Evolutionary conservation across 2,329 filamentous ascomycete species (phyloP).

Genomic region (Penicillium sp.): DNA sequence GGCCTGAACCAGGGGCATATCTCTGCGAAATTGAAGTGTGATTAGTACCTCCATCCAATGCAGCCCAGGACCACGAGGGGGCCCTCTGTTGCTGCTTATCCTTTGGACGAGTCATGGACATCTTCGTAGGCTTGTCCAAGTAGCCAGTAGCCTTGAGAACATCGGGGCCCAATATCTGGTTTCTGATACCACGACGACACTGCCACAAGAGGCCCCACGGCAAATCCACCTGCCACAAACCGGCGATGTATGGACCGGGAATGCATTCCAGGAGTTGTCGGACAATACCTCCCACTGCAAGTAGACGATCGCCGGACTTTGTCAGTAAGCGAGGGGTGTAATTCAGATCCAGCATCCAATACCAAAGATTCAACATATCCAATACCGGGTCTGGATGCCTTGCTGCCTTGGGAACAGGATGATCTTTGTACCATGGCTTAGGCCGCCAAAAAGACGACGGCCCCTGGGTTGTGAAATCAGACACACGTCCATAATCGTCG

Average conservation of each 20-base stretch:
- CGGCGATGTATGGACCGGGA: neutral
- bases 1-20: neutral
- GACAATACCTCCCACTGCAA: conserved; percentile 2
- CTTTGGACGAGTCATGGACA: neutral
- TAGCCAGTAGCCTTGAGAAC: neutral
- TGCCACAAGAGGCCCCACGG: conserved; percentile 8
- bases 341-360: conserved; percentile 1
- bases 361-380: conserved; percentile 4
- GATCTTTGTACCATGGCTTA: neutral
- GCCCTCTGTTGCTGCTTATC: neutral
- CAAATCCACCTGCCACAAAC: conserved; percentile 4
- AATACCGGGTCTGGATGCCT: neutral
- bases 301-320: conserved; percentile 1
- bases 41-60: neutral
- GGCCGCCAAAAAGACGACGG: neutral
- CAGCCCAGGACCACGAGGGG: conserved; percentile 8
- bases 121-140: neutral
- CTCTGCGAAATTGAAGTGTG: neutral
- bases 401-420: neutral
- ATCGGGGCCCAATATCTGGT: neutral
- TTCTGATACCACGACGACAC: conserved; percentile 2
- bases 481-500: conserved; percentile 2
- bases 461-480: neutral
- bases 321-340: conserved; percentile 6
- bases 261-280: neutral